Percentiles rank a stretch among this genome's conserved stretches.
Conservation (phyloP, 176 grass and related monocot genomes). For the Secale cereale region DNA sequence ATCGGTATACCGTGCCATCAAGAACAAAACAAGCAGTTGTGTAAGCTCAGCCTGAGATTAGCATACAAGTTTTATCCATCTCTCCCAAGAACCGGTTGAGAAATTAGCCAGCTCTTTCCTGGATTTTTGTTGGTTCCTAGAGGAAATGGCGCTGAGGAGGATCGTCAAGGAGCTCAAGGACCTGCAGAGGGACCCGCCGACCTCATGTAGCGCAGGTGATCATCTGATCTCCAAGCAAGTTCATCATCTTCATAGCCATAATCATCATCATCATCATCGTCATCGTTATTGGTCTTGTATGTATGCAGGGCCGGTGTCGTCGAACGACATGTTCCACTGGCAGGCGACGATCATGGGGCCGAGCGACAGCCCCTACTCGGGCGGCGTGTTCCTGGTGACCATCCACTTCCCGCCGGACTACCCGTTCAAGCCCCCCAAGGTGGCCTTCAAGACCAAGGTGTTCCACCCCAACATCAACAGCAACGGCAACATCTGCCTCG, state of each 20-base stretch:
- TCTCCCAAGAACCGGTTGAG: neutral
- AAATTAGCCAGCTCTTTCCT: neutral
- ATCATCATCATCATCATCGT: neutral
- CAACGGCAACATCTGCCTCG: conserved; percentile 87
- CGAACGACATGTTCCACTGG: conserved; percentile 93
- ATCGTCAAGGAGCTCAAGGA: conserved; percentile 95
- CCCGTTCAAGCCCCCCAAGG: conserved; percentile 86
- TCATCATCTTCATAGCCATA: no score
- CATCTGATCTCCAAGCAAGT: no score
- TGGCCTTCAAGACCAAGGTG: conserved; percentile 80
- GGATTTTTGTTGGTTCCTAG: neutral
- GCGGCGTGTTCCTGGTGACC: conserved; percentile 58
- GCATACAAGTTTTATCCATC: neutral
- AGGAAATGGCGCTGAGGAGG: conserved; percentile 63
- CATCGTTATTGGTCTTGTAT: neutral
- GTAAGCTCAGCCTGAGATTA: neutral
- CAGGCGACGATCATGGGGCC: conserved; percentile 84
- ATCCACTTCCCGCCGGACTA: conserved; percentile 79
- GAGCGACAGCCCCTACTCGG: conserved; percentile 55
- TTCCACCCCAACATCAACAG: conserved; percentile 89
- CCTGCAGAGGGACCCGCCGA: conserved; percentile 84
- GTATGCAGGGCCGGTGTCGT: conserved; percentile 52
- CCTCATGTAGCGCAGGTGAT: conserved; percentile 87
- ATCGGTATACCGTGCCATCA: neutral
- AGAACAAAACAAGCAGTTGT: neutral